Base-by-base conservation (phyloP, 257 asterid species). In the Sherardia arvensis region DNA sequence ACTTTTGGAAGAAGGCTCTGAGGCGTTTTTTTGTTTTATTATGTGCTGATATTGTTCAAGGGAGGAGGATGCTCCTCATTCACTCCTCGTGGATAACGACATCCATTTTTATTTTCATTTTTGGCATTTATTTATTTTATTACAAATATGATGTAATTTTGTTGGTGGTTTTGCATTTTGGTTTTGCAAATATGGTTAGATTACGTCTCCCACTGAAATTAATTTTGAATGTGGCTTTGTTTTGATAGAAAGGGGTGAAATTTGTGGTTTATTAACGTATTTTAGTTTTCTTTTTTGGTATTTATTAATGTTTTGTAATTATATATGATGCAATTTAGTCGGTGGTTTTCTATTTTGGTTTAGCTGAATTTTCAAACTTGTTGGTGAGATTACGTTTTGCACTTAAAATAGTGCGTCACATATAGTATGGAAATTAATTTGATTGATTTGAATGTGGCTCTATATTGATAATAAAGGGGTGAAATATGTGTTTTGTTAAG, bases 1-100 rank as follows among this genome's bases (percentile, higher is more conserved):
- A 68, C 77, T 66, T 79, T 76, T 69, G 73, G 71, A 74, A 56
- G 73, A 81, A 84, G 76, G 65, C 79, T 73, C 56, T 51, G 61
- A 11, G 38, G 51, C 48, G n/a, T 43, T 43, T 43, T 43, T 17
- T 43, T 21, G 25, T 59, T 59, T 59, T 59, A 28, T 30, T 59
- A 30, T 59, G 63, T 59, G 8, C 30, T 28, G 25, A 5, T 59
- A 6, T 59, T 32, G 47, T n/a, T 14, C 45, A 30, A 47, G 63
- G 63, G 15, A 32, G 25, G 4, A 59, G 63, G 47, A 59, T 36
- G 7, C 10, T 69, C 58, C 10, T 69, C 58, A 27, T 18, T 53
- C 56, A 53, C 34, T 61, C 67, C 73, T 80, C 71, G 78, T 66
- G 71, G 80, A 74, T 71, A 80, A 71, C 68, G 79, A 75, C 76